Evolutionary conservation across 2,329 filamentous ascomycete species (phyloP).

Genomic region (Onygena corvina): DNA sequence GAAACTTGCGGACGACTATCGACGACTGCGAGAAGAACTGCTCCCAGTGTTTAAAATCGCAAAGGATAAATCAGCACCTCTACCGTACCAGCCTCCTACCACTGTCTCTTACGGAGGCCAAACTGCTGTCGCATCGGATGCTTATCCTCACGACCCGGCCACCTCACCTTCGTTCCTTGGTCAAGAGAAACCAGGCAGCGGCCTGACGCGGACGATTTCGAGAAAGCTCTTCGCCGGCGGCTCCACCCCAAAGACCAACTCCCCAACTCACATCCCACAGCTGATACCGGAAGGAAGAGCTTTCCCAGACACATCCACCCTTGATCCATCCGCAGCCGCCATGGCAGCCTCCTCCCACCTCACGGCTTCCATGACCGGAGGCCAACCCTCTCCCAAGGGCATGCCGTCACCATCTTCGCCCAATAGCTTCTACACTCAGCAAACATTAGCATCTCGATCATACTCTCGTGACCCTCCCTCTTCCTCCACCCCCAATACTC

Average conservation of each 20-base stretch:
- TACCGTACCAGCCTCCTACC: constrained; percentile 47
- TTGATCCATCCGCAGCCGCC: constrained; percentile 58
- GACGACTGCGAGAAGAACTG: constrained; percentile 78
- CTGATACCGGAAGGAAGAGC: constrained; percentile 56
- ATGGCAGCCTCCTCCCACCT: constrained; percentile 60
- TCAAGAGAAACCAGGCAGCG: constrained; percentile 36
- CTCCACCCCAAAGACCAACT: constrained; percentile 60
- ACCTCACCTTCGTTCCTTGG: constrained; percentile 26
- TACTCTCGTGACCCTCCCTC: constrained; percentile 28
- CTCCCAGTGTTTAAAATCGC: constrained; percentile 78
- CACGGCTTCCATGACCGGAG: constrained; percentile 46
- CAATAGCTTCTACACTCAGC: constrained; percentile 29
- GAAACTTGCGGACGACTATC: constrained; percentile 76
- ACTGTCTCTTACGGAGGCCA: constrained; percentile 15
- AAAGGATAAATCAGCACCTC: constrained; percentile 81
- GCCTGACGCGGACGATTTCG: constrained; percentile 60
- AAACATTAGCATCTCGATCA: constrained; percentile 35
- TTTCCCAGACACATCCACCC: constrained; percentile 37
- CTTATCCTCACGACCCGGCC: constrained; percentile 30
- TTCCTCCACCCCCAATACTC: constrained; percentile 16
- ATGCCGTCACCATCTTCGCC: constrained; percentile 37
- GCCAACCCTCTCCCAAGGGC: constrained; percentile 40
- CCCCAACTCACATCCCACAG: constrained; percentile 57
- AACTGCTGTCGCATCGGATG: constrained; percentile 21
- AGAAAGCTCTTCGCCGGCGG: constrained; percentile 60